Conservation (phyloP, 2,329 filamentous ascomycete genomes). For the Venturia carpophila region DNA sequence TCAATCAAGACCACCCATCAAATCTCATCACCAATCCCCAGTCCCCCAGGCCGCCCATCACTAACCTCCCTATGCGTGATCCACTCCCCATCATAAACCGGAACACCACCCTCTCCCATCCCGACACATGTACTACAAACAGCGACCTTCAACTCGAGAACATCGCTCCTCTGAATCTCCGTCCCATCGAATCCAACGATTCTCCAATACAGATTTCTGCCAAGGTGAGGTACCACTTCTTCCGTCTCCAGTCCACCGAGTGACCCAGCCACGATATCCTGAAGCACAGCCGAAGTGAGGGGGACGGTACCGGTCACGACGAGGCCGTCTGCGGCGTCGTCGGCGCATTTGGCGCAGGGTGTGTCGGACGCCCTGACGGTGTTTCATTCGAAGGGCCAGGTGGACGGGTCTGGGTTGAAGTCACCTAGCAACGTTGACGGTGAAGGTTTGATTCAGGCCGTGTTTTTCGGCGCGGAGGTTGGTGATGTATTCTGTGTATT, state of each 20-base stretch:
- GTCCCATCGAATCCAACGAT: conserved; percentile 20
- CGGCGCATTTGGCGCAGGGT: conserved; percentile 30
- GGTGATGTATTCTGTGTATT: conserved; percentile 30
- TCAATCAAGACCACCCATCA: no score
- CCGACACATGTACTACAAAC: conserved; percentile 20
- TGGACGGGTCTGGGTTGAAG: conserved; percentile 24
- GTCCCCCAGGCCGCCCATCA: conserved; percentile 21
- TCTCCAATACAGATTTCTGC: conserved; percentile 21
- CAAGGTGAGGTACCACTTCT: conserved; percentile 24
- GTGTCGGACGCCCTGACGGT: conserved; percentile 30
- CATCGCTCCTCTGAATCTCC: conserved; percentile 18
- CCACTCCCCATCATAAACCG: conserved; percentile 19
- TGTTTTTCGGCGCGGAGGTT: conserved; percentile 32
- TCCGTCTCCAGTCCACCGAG: conserved; percentile 26
- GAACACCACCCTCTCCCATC: conserved; percentile 20
- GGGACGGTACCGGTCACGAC: conserved; percentile 35
- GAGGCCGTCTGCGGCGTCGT: conserved; percentile 24
- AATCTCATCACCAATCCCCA: neutral
- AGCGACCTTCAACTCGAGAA: conserved; percentile 21
- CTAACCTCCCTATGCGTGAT: conserved; percentile 18
- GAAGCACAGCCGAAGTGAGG: conserved; percentile 32
- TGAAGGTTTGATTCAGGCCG: conserved; percentile 29
- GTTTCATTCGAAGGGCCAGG: conserved; percentile 33
- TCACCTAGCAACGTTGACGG: conserved; percentile 31
- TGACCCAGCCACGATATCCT: conserved; percentile 27